Conservation (phyloP, 176 grass and related monocot genomes). For the Oryza brachyantha region DNA sequence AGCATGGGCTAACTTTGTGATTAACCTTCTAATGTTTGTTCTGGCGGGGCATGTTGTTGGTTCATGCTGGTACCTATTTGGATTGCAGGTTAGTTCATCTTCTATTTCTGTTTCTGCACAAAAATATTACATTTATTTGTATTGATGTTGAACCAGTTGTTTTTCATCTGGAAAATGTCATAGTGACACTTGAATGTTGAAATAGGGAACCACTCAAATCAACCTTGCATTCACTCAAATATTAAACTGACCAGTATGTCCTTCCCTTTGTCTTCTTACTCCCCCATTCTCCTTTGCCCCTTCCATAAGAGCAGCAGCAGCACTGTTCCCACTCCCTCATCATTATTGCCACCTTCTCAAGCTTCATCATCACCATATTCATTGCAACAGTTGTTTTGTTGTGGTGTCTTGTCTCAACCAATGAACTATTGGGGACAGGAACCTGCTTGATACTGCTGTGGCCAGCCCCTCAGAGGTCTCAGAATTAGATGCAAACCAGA, state of each 20-base stretch:
- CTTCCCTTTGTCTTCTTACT: too few relatives aligned
- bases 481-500: neutral
- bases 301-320: too few relatives aligned
- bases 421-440: too few relatives aligned
- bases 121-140: neutral
- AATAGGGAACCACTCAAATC: neutral
- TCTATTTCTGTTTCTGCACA: neutral
- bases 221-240: neutral
- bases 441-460: neutral
- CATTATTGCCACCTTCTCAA: too few relatives aligned
- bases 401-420: too few relatives aligned
- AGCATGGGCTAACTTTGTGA: conserved; percentile 93
- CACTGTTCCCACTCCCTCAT: too few relatives aligned
- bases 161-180: neutral
- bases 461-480: neutral
- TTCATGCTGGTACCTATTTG: conserved; percentile 98
- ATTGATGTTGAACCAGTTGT: neutral
- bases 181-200: neutral
- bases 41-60: conserved; percentile 95
- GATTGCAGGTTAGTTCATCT: conserved; percentile 65
- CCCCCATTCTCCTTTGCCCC: too few relatives aligned
- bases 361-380: too few relatives aligned
- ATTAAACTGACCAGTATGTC: too few relatives aligned
- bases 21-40: conserved; percentile 97
- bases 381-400: too few relatives aligned